These are phyloP conservation scores for button mushroom (Agaricus bisporus) DNA, from an alignment of 768 basidiomycete species.

Conservation along the genomic window DNA sequence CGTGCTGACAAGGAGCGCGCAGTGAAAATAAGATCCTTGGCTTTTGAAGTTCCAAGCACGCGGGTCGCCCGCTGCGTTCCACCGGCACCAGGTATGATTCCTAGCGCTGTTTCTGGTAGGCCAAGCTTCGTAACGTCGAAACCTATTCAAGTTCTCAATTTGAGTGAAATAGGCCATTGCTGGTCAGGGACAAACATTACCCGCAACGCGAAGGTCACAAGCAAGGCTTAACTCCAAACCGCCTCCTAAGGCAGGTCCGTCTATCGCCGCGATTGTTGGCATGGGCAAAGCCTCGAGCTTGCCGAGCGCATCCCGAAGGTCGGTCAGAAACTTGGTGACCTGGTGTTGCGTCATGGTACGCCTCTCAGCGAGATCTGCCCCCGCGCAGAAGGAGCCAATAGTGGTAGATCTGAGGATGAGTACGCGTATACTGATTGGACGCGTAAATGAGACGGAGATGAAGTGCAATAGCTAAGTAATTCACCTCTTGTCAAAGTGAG, in stretches of 20 bases:
- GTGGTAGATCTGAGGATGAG: constrained; percentile 81
- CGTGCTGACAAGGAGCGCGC: constrained; percentile 59
- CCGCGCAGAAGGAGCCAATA: constrained; percentile 81
- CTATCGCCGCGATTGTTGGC: constrained; percentile 90
- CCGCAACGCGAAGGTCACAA: constrained; percentile 87
- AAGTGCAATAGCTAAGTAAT: constrained; percentile 6
- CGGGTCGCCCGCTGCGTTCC: constrained; percentile 82
- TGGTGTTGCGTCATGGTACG: constrained; percentile 74
- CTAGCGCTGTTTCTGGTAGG: constrained; percentile 71
- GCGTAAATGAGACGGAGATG: constrained; percentile 2
- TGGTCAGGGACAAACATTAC: constrained; percentile 33
- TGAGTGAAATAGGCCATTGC: neutral
- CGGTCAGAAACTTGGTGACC: constrained; percentile 71
- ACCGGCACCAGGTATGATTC: constrained; percentile 88
- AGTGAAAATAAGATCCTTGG: constrained; percentile 85
- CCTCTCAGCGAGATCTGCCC: constrained; percentile 84
- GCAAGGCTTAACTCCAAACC: constrained; percentile 84
- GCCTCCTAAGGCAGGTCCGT: constrained; percentile 91
- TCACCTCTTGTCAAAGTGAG: constrained; percentile 64
- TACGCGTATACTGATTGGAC: constrained; percentile 52
- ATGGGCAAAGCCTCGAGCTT: constrained; percentile 78
- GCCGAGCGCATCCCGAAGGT: constrained; percentile 64
- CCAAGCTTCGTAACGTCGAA: constrained; percentile 82
- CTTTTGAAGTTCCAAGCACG: constrained; percentile 69
- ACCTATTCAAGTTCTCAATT: neutral